Evolutionary conservation across 305 asterid genomes (phyloP), one percentile per base, ranked within the genome.

Genomic region (Fraxinus greggii): DNA sequence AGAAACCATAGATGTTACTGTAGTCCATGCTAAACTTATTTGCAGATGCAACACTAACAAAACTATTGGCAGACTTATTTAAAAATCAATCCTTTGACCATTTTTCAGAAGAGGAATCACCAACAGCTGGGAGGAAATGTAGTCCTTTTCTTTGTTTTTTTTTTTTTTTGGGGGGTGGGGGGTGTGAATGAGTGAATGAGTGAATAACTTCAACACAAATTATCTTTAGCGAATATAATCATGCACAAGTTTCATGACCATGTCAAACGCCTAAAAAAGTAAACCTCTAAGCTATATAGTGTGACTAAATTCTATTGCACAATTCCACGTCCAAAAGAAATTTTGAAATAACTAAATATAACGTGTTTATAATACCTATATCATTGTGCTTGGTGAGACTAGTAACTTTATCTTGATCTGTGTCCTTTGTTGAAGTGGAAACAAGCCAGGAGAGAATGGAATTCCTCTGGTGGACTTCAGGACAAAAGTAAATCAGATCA

Each of bases 371-470:
- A 21, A 63, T 70, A 87, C 90, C 89, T 79, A 86, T 80, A 81
- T 83, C 80, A 78, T 78, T 85, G 78, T 63, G 82, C 75, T 86
- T 88, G 82, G 90, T 78, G 28, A 59, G 83, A 81, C 73, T 86
- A 67, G 81, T 69, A 73, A 38, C 74, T 81, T 79, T 83, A 36
- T 72, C 83, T 75, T 28, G 85, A 80, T 79, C 81, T 82, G 78
- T 75, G 56, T 84, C 85, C 87, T 89, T 90, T 78, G 85, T 81
- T 75, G 97, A 86, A 65, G 88, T 77, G 38, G 94, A 85, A 79
- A 85, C 87, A 80, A 94, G 92, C 99, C 98, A 96, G 78, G 99
- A 89, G 59, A 89, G 94, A 78, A 96, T 93, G 82, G 97, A 90
- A 65, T 86, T 89, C 83, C 88, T 90, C 90, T 87, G 91, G 61